Evolutionary conservation across 768 basidiomycete species (phyloP).

Genomic region (Panellus pusillus): DNA sequence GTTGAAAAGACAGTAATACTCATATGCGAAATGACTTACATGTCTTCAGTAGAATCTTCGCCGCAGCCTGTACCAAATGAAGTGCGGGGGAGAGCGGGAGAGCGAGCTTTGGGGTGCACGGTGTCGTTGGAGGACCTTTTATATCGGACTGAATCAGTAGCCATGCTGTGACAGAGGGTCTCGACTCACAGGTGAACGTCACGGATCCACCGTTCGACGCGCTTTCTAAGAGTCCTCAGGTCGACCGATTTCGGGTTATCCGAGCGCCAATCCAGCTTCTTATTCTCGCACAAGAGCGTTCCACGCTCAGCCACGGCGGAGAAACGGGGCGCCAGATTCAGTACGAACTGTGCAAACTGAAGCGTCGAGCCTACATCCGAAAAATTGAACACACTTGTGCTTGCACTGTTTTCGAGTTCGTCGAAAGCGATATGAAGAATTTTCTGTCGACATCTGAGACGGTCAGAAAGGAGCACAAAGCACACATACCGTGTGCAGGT

Average conservation of each 20-base stretch:
- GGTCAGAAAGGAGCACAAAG: no score
- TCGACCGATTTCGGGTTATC: background rate
- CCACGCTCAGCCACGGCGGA: background rate
- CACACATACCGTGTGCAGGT: background rate
- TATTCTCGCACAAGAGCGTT: background rate
- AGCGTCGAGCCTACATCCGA: background rate
- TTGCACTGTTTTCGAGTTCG: no score
- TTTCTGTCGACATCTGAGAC: no score
- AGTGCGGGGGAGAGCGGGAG: no score
- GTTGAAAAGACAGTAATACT: no score
- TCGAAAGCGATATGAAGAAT: no score
- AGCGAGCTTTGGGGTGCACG: background rate
- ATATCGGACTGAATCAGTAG: background rate
- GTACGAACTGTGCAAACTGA: background rate
- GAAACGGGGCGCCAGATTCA: background rate
- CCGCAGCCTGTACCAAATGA: no score
- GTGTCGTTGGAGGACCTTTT: background rate
- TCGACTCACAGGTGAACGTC: constrained; percentile 1
- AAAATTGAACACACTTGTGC: background rate
- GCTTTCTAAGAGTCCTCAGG: background rate
- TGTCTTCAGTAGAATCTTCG: no score
- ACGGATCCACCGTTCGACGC: constrained; percentile 4
- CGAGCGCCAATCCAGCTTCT: constrained; percentile 9
- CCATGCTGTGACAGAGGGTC: background rate
- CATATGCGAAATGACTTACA: no score